These are phyloP conservation scores for Sphagnum tenellum DNA, from an alignment of 225 moss, liverwort and hornwort genomes.

Conservation along the genomic window DNA sequence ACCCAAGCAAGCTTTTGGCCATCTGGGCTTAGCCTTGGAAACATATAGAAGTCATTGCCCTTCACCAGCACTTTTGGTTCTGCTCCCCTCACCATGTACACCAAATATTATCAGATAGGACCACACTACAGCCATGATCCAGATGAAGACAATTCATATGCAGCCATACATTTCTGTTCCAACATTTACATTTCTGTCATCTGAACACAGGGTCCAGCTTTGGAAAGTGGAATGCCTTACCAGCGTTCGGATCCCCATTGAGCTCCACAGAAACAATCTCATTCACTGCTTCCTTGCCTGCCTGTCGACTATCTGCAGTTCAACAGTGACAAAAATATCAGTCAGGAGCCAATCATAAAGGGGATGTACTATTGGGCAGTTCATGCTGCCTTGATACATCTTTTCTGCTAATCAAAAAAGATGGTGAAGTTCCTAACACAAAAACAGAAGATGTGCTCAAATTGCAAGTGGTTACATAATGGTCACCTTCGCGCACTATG, in stretches of 20 bases:
- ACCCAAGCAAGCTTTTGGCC: constrained; percentile 65
- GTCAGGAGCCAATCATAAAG: too few species aligned
- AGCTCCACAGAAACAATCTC: constrained; percentile 64
- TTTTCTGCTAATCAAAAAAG: too few species aligned
- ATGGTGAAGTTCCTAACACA: too few species aligned
- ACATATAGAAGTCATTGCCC: constrained; percentile 86
- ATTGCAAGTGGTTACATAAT: not conserved
- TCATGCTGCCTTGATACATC: too few species aligned
- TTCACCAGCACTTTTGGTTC: constrained; percentile 71
- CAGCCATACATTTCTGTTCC: too few species aligned
- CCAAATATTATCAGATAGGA: too few species aligned
- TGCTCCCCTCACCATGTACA: constrained; percentile 11
- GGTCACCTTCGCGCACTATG: constrained; percentile 70
- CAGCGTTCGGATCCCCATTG: constrained; percentile 35
- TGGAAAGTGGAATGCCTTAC: constrained; percentile 12
- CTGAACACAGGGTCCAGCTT: too few species aligned
- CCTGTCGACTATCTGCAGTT: constrained; percentile 44
- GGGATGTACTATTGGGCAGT: too few species aligned
- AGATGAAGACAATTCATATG: too few species aligned
- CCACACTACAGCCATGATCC: too few species aligned
- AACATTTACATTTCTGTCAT: too few species aligned
- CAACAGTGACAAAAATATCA: too few species aligned
- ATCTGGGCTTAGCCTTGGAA: constrained; percentile 78
- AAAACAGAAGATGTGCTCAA: not conserved
- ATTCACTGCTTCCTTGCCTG: constrained; percentile 51